phyloP scores from a whole-genome alignment of 768 basidiomycete species.

The Termitomyces sp. region DNA sequence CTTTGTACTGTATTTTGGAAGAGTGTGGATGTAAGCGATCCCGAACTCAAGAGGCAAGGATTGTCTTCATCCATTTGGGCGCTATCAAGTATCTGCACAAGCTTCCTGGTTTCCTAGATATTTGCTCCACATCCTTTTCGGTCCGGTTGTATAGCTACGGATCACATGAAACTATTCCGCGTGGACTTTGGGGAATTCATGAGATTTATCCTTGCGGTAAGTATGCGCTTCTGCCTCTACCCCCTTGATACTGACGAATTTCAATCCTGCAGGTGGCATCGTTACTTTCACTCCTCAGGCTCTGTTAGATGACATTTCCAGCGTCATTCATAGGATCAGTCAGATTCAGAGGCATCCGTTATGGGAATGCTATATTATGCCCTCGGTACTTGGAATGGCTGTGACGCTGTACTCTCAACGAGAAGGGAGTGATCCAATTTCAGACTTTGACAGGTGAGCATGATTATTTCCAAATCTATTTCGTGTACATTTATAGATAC shows the following conservation, averaged over 20 bases:
- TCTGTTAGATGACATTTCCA: slow-evolving; percentile 47
- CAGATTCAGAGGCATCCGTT: slow-evolving; percentile 54
- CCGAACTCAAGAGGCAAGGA: slow-evolving; percentile 30
- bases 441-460: slow-evolving; percentile 34
- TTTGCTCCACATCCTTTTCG: slow-evolving; percentile 37
- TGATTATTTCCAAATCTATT: neutral
- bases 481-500: neutral
- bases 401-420: slow-evolving; percentile 29
- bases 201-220: slow-evolving; percentile 64
- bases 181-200: slow-evolving; percentile 50
- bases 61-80: slow-evolving; percentile 65
- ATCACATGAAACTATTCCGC: slow-evolving; percentile 46
- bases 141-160: slow-evolving; percentile 67
- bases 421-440: slow-evolving; percentile 33
- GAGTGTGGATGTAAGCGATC: slow-evolving; percentile 36
- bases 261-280: slow-evolving; percentile 50
- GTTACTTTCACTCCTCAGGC: slow-evolving; percentile 68
- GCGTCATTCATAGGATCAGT: slow-evolving; percentile 42
- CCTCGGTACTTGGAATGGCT: slow-evolving; percentile 56
- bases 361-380: slow-evolving; percentile 66
- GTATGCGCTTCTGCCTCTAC: neutral
- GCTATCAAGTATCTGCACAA: slow-evolving; percentile 44
- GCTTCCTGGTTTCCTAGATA: slow-evolving; percentile 44
- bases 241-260: neutral
- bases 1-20: slow-evolving; percentile 39